Base-by-base conservation (phyloP, 2,329 filamentous ascomycete species). In the Pyrenophora graminea region DNA sequence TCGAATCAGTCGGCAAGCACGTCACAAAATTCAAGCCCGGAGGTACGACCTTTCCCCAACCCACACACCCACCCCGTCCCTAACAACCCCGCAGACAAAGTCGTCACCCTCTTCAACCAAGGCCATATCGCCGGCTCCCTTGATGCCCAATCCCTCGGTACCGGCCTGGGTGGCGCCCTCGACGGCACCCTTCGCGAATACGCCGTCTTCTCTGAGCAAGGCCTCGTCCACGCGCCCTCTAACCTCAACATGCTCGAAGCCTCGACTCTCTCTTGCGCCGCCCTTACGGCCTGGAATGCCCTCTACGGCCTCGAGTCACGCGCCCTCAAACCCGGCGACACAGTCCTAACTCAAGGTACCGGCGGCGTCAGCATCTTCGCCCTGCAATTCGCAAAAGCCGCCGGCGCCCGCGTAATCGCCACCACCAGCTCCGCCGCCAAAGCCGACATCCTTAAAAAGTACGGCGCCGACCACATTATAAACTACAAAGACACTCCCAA, bases 111-210 rank as follows among this genome's bases (percentile, higher is more conserved):
- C 59, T 89, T 89, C 77, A 84, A 82, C 66, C 81, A 84, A 64
- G 75, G 67, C 9, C 83, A 85, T 61, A 74, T 82, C 44, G 80
- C 74, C 21, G 82, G 80, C 37, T 73, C 74, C 2, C 68, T 83
- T 15, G 73, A 75, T 23, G 58, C 55, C 15, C 39, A 66, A 13
- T 66, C 69, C 25, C 55, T 78, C 3, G 47, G 53, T 0, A 84
- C 84, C 1, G 87, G 87, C 2, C 80, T 91, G 1, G 89, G 89
- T 47, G 88, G 87, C 41, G 78, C 78, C 9, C 48, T 88, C 1
- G 83, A 91, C 62, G 90, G 90, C 51, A 82, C 81, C 0, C 79
- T 93, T 21, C 82, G 87, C 38, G 78, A 87, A 60, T 85, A 88
- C 58, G 88, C 77, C 52, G 81, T 84, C 9, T 91, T 89, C 68